Evolutionary conservation across 768 basidiomycete species (phyloP).

Genomic region (Pleurotus tuoliensis): DNA sequence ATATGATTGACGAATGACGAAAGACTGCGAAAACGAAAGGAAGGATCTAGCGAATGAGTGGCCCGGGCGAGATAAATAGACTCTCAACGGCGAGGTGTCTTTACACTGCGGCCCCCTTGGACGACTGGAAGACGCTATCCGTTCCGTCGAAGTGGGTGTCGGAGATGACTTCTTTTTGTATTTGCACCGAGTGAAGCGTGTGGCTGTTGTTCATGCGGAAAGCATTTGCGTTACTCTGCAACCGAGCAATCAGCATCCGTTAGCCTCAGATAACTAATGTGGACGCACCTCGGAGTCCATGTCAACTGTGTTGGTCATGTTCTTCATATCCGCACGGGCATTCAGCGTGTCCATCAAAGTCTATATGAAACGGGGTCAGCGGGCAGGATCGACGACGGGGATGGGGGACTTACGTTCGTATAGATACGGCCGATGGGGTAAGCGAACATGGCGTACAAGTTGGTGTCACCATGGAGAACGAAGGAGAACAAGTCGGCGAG

Average conservation of each 20-base stretch:
- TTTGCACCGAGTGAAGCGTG: conserved; percentile 22
- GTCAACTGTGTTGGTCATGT: conserved; percentile 19
- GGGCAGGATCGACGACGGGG: background rate
- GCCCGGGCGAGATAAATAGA: background rate
- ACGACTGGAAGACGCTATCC: conserved; percentile 3
- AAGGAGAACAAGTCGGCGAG: conserved; percentile 43
- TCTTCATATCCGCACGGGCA: conserved; percentile 31
- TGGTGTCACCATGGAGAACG: conserved; percentile 17
- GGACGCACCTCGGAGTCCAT: conserved; percentile 24
- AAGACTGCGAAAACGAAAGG: background rate
- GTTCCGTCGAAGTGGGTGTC: conserved; percentile 19
- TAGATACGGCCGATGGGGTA: conserved; percentile 37
- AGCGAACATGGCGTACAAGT: conserved; percentile 30
- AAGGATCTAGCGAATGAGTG: background rate
- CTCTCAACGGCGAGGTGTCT: background rate
- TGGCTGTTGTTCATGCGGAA: conserved; percentile 24
- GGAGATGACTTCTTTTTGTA: conserved; percentile 25
- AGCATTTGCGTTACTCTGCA: conserved; percentile 16
- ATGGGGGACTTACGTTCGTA: conserved; percentile 35
- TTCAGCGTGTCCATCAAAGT: conserved; percentile 42
- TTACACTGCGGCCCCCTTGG: background rate
- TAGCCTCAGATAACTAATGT: background rate
- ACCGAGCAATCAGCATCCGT: background rate
- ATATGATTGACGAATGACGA: conserved; percentile 1
- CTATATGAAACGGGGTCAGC: conserved; percentile 15